A percentile compares a stretch with the other conserved stretches of the same genome.
phyloP scores from a whole-genome alignment of 441 rosid species.

The Erodium texanum region DNA sequence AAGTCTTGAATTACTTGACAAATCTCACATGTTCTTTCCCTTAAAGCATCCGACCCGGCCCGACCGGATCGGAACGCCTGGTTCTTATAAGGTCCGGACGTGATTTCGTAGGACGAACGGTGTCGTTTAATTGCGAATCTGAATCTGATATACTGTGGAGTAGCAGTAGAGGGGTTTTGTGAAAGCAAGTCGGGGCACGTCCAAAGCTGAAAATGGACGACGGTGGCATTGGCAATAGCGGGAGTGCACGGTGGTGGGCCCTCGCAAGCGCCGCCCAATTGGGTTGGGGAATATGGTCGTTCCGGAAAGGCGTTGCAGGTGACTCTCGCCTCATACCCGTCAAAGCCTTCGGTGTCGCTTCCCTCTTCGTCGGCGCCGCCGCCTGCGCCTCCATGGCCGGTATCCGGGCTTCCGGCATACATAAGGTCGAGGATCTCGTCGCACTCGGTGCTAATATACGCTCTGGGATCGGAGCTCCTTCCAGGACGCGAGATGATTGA shows the following conservation, averaged over 20 bases:
- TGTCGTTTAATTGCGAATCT: too few species aligned
- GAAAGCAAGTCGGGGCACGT: too few species aligned
- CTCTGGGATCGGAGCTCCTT: not conserved
- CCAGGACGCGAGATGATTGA: not conserved
- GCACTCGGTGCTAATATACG: not conserved
- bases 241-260: not conserved
- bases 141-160: too few species aligned
- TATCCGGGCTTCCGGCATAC: not conserved
- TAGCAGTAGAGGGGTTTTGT: too few species aligned
- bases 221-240: too few species aligned
- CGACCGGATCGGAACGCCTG: too few species aligned
- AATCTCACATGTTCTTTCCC: too few species aligned
- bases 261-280: not conserved
- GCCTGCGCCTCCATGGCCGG: not conserved
- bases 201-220: too few species aligned
- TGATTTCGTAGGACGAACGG: too few species aligned
- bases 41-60: too few species aligned
- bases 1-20: too few species aligned
- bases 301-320: not conserved
- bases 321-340: not conserved
- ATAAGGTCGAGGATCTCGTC: not conserved
- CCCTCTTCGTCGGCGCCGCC: not conserved
- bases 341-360: not conserved
- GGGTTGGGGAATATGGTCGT: not conserved
- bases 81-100: too few species aligned